These are phyloP conservation scores for Aspergillus sp. DNA, from an alignment of 2,329 filamentous ascomycete genomes.

Conservation along the genomic window DNA sequence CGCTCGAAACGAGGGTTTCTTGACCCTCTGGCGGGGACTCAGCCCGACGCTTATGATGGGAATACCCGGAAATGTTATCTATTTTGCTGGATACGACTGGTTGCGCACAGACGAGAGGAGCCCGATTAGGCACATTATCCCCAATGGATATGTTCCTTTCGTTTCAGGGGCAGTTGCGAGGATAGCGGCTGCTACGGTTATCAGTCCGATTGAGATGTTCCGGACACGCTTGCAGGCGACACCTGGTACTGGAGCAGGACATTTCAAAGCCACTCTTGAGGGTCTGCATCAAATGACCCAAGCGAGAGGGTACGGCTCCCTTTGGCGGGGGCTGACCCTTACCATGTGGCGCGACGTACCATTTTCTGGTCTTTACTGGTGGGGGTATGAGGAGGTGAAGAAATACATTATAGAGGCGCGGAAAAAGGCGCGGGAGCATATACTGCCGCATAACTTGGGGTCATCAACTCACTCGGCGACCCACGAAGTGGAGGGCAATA, in stretches of 20 bases:
- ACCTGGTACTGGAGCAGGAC: slow-evolving; percentile 56
- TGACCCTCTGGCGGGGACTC: slow-evolving; percentile 86
- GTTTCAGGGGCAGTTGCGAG: slow-evolving; percentile 77
- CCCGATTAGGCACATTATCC: slow-evolving; percentile 64
- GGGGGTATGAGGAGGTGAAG: slow-evolving; percentile 87
- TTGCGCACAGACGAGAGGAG: slow-evolving; percentile 72
- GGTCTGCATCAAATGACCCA: slow-evolving; percentile 78
- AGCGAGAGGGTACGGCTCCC: slow-evolving; percentile 70
- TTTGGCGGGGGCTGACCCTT: slow-evolving; percentile 88
- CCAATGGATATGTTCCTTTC: slow-evolving; percentile 75
- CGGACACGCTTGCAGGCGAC: slow-evolving; percentile 87
- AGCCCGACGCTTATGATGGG: slow-evolving; percentile 95
- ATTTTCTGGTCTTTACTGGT: slow-evolving; percentile 97
- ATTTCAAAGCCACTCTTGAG: slow-evolving; percentile 75
- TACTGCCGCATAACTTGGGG: slow-evolving; percentile 13
- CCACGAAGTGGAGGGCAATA: slow-evolving; percentile 71
- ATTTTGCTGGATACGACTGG: slow-evolving; percentile 98
- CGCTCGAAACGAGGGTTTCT: slow-evolving; percentile 83
- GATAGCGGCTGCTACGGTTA: slow-evolving; percentile 74
- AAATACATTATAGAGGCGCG: slow-evolving; percentile 69
- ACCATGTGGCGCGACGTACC: slow-evolving; percentile 97
- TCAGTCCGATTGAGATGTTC: slow-evolving; percentile 92
- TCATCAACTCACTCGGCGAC: slow-evolving; percentile 43
- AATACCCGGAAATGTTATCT: slow-evolving; percentile 93
- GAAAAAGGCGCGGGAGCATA: slow-evolving; percentile 40